A percentile compares a stretch with the other conserved stretches of the same genome.
Evolutionary conservation across 345 rosid genomes (phyloP).

Genomic region (Citropsis articulata): DNA sequence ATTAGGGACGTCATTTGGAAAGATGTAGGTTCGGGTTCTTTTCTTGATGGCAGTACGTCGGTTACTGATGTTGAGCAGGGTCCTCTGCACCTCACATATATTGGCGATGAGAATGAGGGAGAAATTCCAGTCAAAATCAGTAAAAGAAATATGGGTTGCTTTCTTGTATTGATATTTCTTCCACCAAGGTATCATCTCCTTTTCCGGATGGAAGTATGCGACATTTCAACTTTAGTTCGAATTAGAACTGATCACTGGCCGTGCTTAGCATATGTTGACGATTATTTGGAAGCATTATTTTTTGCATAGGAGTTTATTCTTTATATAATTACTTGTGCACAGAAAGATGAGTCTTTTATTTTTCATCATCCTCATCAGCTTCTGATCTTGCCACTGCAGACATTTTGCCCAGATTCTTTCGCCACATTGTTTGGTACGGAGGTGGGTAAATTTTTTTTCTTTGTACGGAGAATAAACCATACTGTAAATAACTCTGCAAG

Average conservation of each 20-base stretch:
- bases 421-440: constrained; percentile 15
- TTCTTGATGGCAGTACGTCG: constrained; percentile 25
- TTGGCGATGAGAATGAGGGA: constrained; percentile 51
- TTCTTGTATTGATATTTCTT: constrained; percentile 73
- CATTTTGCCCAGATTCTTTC: constrained; percentile 18
- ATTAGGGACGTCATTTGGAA: constrained; percentile 59
- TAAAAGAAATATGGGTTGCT: constrained; percentile 64
- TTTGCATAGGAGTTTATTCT: constrained; percentile 30
- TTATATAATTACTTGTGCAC: background rate
- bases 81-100: constrained; percentile 71
- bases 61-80: constrained; percentile 26
- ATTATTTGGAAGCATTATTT: constrained; percentile 85
- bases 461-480: constrained; percentile 14
- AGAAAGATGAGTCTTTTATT: constrained; percentile 12
- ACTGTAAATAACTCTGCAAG: constrained; percentile 18
- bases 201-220: constrained; percentile 86
- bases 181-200: constrained; percentile 95
- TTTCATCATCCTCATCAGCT: background rate
- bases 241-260: constrained; percentile 99
- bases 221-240: constrained; percentile 75
- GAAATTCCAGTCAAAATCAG: constrained; percentile 33
- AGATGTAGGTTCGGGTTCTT: constrained; percentile 33
- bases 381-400: constrained; percentile 11
- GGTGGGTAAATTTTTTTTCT: background rate
- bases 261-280: constrained; percentile 93